A percentile compares a stretch with the other conserved stretches of the same genome.
phyloP scores from a whole-genome alignment of 2,329 filamentous ascomycete species.

The Tolypocladium endophyticum region DNA sequence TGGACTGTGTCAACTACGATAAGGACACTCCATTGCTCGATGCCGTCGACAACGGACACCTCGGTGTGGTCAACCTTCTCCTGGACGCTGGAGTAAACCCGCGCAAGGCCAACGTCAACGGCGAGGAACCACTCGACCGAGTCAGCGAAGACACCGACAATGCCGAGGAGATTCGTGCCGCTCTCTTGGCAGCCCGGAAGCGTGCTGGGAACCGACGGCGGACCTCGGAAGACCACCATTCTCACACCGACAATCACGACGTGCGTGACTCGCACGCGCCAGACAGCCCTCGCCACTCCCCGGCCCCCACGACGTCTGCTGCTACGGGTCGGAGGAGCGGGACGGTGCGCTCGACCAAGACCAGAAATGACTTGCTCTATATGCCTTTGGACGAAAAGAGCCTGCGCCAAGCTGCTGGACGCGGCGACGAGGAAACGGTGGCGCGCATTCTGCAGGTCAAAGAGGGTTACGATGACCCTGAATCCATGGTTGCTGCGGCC shows the following conservation, averaged over 20 bases:
- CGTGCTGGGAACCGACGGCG: constrained; percentile 42
- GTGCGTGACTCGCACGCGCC: constrained; percentile 41
- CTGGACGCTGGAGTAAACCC: constrained; percentile 85
- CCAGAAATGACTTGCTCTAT: constrained; percentile 52
- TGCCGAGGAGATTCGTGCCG: constrained; percentile 64
- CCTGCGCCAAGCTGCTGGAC: constrained; percentile 47
- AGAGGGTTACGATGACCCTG: constrained; percentile 59
- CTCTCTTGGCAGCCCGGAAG: constrained; percentile 50
- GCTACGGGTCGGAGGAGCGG: constrained; percentile 38
- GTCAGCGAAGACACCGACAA: constrained; percentile 67
- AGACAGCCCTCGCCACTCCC: constrained; percentile 49
- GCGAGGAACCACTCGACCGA: constrained; percentile 82
- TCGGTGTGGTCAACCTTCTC: constrained; percentile 77
- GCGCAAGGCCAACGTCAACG: constrained; percentile 80
- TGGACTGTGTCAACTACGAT: constrained; percentile 69
- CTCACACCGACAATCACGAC: constrained; percentile 34
- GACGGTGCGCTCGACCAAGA: constrained; percentile 51
- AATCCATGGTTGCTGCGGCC: constrained; percentile 82
- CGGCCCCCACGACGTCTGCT: constrained; percentile 25
- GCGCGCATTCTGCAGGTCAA: constrained; percentile 51
- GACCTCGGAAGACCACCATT: constrained; percentile 48
- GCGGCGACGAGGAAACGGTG: constrained; percentile 52
- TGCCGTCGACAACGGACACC: constrained; percentile 88
- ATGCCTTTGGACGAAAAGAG: constrained; percentile 54
- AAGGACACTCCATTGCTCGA: constrained; percentile 92